Base-by-base conservation (phyloP, 345 rosid genomes). In the Brassica incana region DNA sequence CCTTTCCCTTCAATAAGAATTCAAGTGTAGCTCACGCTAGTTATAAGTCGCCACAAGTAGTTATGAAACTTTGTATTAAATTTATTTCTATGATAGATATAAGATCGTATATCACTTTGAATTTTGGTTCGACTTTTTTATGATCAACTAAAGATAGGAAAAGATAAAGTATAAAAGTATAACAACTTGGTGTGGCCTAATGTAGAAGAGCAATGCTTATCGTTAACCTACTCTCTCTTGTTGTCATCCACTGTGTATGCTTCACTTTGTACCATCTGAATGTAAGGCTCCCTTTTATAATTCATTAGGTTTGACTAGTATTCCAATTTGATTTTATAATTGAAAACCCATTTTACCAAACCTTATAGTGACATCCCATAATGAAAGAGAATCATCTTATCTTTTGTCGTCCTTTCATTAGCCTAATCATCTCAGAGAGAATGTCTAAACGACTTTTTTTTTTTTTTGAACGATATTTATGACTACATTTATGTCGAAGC, bases 281-380 rank as follows among this genome's bases (percentile, higher is more conserved):
- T 45, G 68, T 10, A 60, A 60, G 82, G 82, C 78, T 67, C 82
- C 82, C 78, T 67, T 67, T 79, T 33, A 45, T 23, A 18, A 73
- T 73, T 73, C 73, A 58, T 59, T 73, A 73, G 64, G 82, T 73
- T 78, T 79, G 82, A 79, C 82, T 79, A 67, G 61, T 67, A 79
- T 79, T 73, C 74, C 69, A 67, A 61, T 29, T 58, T 73, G 78
- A 73, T 67, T 40, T 33, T 67, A 79, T 73, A 33, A 67, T 33
- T 73, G 82, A 79, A 73, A 79, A 73, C 74, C 69, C 78, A 79
- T 79, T 79, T 73, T 73, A 79, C 82, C 82, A 61, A 79, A 79
- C 69, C 29, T 59, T 61, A 78, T 73, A 40, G 74, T 73, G 82
- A 79, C 82, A 79, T 67, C 64, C 77, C 82, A 78, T 73, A 43